Conservation (phyloP, 148 eudicot species). For the Selenicereus undatus region DNA sequence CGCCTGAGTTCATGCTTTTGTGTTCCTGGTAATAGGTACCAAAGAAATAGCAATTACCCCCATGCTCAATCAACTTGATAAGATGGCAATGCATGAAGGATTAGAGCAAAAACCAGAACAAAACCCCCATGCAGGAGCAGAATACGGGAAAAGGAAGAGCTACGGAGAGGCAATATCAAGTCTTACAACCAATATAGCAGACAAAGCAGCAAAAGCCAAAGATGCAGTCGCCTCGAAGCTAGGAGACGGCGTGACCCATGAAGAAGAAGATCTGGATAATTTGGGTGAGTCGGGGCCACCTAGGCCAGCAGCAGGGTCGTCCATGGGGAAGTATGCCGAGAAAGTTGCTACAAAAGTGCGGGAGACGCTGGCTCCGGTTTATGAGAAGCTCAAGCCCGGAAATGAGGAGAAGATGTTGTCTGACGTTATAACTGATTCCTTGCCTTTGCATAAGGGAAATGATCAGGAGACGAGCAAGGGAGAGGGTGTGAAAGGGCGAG, state of each 20-base stretch:
- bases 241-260: conserved; percentile 29
- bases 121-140: neutral
- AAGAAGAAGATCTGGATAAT: neutral
- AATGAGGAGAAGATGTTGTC: conserved; percentile 64
- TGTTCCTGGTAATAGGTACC: conserved; percentile 26
- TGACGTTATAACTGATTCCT: conserved; percentile 39
- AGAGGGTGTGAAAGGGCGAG: neutral
- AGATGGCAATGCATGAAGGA: conserved; percentile 34
- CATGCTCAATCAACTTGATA: conserved; percentile 40
- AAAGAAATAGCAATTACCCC: conserved; percentile 40
- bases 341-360: conserved; percentile 29
- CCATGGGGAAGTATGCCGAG: conserved; percentile 25
- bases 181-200: conserved; percentile 31
- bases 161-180: conserved; percentile 36
- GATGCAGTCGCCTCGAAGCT: conserved; percentile 41
- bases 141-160: neutral
- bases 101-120: neutral
- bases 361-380: conserved; percentile 34
- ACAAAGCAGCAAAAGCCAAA: conserved; percentile 37
- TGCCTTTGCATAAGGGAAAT: conserved; percentile 29
- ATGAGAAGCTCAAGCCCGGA: conserved; percentile 58
- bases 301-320: neutral
- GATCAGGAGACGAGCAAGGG: conserved; percentile 2
- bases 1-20: too few species aligned
- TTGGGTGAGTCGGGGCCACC: neutral